Conservation (phyloP, 352 stramenopile genomes). For the Globisporangium spinosum region DNA sequence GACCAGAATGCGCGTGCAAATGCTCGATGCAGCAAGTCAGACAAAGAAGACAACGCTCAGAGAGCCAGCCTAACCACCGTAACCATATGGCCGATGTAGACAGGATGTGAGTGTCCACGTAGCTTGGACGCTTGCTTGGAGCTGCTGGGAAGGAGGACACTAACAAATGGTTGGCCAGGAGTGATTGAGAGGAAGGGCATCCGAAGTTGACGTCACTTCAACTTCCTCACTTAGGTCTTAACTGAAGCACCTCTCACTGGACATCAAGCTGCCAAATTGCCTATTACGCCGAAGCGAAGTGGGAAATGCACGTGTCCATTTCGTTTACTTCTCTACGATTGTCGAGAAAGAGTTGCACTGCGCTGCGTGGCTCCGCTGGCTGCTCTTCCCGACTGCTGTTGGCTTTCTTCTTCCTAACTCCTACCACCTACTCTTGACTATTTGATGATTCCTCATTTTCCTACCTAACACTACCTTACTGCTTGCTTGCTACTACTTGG, state of each 20-base stretch:
- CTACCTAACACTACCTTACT: slow-evolving; percentile 3
- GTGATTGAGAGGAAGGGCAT: not conserved
- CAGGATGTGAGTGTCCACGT: not conserved
- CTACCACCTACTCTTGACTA: slow-evolving; percentile 1
- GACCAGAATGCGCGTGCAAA: not conserved
- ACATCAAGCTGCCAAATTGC: not conserved
- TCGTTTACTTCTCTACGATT: not conserved
- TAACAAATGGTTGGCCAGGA: not conserved
- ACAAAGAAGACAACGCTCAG: not conserved
- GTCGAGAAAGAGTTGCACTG: not conserved
- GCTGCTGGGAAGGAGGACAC: not conserved
- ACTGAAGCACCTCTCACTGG: not conserved
- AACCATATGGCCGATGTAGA: not conserved
- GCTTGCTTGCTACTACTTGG: not conserved
- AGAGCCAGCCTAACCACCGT: not conserved
- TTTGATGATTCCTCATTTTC: slow-evolving; percentile 3
- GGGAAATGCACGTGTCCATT: not conserved
- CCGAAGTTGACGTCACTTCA: not conserved
- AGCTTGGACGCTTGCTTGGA: not conserved
- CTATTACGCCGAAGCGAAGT: not conserved
- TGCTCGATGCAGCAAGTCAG: not conserved
- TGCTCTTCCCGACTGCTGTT: not conserved
- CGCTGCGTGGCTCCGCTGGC: not conserved
- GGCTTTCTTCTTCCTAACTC: not conserved
- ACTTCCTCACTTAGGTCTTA: too few species aligned